A percentile compares a stretch with the other conserved stretches of the same genome.
Conservation (phyloP, 129 eudicot species). For the Kitagawia praeruptora region DNA sequence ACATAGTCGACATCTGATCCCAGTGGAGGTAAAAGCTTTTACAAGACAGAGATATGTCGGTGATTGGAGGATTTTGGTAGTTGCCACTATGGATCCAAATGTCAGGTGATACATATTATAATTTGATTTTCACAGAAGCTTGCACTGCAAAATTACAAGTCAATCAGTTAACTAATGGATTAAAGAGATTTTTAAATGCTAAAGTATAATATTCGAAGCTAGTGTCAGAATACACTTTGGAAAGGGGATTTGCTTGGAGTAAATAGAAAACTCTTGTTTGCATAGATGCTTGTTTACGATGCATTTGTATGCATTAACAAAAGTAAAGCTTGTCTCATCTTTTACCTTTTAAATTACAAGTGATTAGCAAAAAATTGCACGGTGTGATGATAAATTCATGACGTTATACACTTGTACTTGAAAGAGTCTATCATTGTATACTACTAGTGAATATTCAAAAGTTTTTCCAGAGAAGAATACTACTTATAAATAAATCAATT, state of each 20-base stretch:
- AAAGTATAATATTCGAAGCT: too few species aligned
- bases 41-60: conserved; percentile 15
- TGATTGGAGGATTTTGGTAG: conserved; percentile 18
- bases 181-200: too few species aligned
- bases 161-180: too few species aligned
- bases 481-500: background rate
- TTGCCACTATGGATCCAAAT: conserved; percentile 24
- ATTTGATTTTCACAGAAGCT: too few species aligned
- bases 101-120: conserved; percentile 17
- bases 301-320: too few species aligned
- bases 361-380: background rate
- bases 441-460: background rate
- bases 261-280: too few species aligned
- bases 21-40: background rate
- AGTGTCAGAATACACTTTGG: too few species aligned
- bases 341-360: background rate
- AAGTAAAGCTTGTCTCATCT: too few species aligned
- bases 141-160: too few species aligned
- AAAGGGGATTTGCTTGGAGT: too few species aligned
- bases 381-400: background rate
- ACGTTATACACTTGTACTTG: background rate
- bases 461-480: too few species aligned
- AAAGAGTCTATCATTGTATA: background rate
- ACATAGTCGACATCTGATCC: background rate
- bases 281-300: too few species aligned